Conservation (phyloP, 2,329 filamentous ascomycete species). For the Fusarium staphyleae region DNA sequence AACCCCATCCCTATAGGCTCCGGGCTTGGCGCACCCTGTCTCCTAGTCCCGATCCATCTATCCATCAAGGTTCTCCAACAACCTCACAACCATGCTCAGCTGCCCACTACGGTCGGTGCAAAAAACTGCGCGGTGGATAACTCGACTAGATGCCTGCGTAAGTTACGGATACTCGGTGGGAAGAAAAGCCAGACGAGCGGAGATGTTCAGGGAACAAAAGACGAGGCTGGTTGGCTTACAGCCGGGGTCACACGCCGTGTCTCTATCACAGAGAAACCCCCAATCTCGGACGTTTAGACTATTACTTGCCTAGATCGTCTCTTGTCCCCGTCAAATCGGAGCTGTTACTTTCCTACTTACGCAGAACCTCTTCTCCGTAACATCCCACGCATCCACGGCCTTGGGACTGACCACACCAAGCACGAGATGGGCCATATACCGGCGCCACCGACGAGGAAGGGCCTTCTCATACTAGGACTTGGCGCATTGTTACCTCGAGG, state of each 20-base stretch:
- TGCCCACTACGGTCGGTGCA: not conserved
- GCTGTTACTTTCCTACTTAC: slow-evolving; percentile 5
- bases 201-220: not conserved
- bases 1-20: not conserved
- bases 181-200: not conserved
- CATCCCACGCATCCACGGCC: not conserved
- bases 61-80: slow-evolving; percentile 37
- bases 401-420: not conserved
- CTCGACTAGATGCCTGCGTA: too few species aligned
- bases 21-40: slow-evolving; percentile 9
- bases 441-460: not conserved
- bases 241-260: not conserved
- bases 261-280: not conserved
- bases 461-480: not conserved
- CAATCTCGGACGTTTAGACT: slow-evolving; percentile 9
- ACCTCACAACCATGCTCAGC: slow-evolving; percentile 3
- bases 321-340: slow-evolving; percentile 10
- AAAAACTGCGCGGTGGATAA: slow-evolving; percentile 1
- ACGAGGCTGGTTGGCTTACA: not conserved
- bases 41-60: slow-evolving; percentile 4
- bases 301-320: slow-evolving; percentile 9
- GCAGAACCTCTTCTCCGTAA: slow-evolving; percentile 1
- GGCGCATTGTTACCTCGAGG: not conserved
- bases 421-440: slow-evolving; percentile 1
- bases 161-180: too few species aligned